Base-by-base conservation (phyloP, 2,329 filamentous ascomycete species). In the Fusarium humuli region DNA sequence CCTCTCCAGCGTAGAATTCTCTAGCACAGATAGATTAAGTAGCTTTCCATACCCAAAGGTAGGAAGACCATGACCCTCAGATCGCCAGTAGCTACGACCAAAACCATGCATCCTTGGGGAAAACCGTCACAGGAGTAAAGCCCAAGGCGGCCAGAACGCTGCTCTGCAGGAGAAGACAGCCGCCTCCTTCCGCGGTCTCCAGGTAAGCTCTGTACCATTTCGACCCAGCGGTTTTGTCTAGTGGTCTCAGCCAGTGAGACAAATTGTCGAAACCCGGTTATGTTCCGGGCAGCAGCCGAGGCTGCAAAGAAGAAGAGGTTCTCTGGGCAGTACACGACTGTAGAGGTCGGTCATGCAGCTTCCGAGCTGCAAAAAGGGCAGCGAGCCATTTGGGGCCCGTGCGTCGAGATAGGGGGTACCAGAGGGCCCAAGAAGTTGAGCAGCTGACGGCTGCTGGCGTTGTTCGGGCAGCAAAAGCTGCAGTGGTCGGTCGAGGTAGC, bases 301-400 rank as follows among this genome's bases (percentile, higher is more conserved):
- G 18, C 48, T 22, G 16, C 3, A 22, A 25, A 44, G 41, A 44
- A 42, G 41, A 44, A 25, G 12, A 25, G 22, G 41, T 2, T 44
- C 22, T 44, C 58, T 55, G 42, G 63, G 58, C 53, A 66, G 59
- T 57, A 32, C 29, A 3, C 30, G 45, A 58, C 59, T 57, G 55
- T 50, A 61, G 46, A 67, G 64, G 22, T 64, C 61, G 45, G 61
- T 65, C 30, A 56, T n/a, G 53, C 42, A 65, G 61, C 61, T 47
- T 48, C 32, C 14, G 32, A 52, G 56, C 56, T 65, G 40, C 52
- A 29, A 58, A 61, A 59, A 58, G 56, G 37, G 59, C 52, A 57
- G 20, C n/a, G 48, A n/a, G 44, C 23, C 45, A 54, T 67, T 22
- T 20, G 12, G 9, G 50, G 16, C 34, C 49, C 23, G 16, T 46